Evolutionary conservation across 176 grass and related monocot genomes (phyloP).

Genomic region (Zizania latifolia): DNA sequence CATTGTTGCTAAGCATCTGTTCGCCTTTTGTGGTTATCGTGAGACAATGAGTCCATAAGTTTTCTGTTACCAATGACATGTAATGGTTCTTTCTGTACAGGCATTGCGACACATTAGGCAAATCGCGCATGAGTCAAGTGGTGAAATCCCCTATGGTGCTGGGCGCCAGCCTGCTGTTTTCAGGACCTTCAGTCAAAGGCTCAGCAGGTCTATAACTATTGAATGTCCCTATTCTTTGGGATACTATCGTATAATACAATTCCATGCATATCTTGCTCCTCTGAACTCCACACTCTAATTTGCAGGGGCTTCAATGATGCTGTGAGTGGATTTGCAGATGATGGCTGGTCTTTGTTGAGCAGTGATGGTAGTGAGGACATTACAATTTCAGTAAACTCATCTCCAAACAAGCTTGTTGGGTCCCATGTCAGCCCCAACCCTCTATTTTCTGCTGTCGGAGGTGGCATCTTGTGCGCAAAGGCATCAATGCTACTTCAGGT

Average conservation of each 20-base stretch:
- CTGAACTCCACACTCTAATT: conserved; percentile 23
- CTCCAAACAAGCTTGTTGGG: conserved; percentile 71
- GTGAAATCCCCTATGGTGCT: conserved; percentile 71
- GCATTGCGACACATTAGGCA: conserved; percentile 82
- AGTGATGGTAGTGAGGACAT: conserved; percentile 86
- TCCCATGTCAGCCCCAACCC: conserved; percentile 49
- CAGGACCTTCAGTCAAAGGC: conserved; percentile 75
- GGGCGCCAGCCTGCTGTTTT: conserved; percentile 82
- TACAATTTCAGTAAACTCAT: conserved; percentile 70
- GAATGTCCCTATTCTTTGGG: neutral
- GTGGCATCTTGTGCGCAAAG: conserved; percentile 92
- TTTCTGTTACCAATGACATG: neutral
- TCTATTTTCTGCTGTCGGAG: conserved; percentile 54
- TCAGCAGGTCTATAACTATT: conserved; percentile 66
- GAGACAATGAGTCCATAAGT: neutral
- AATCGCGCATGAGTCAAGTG: conserved; percentile 74
- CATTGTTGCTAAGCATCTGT: neutral
- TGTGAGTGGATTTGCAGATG: conserved; percentile 82
- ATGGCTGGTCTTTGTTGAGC: conserved; percentile 81
- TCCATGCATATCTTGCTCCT: neutral
- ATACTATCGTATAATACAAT: neutral
- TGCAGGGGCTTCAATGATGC: conserved; percentile 98
- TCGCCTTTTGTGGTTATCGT: neutral
- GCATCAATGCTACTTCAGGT: conserved; percentile 97
- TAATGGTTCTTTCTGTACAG: conserved; percentile 37